These are phyloP conservation scores for Pterocarpus macrocarpus DNA, from an alignment of 306 rosid genomes.

Conservation along the genomic window DNA sequence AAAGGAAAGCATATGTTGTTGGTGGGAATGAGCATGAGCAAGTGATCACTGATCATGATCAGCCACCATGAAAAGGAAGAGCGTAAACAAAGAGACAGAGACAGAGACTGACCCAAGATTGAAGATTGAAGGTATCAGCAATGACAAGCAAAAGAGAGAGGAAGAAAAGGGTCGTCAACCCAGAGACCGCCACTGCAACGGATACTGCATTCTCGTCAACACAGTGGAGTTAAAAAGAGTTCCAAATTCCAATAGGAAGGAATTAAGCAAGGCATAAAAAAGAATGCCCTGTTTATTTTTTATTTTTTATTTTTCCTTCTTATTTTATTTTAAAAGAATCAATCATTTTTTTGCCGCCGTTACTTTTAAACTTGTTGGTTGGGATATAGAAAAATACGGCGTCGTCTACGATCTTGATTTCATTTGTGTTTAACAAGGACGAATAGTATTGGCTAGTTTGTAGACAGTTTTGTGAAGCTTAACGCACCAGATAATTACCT, in stretches of 20 bases:
- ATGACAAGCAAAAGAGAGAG: background rate
- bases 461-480: too few relatives aligned
- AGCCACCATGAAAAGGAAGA: background rate
- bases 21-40: background rate
- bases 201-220: background rate
- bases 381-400: too few relatives aligned
- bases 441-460: too few relatives aligned
- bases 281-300: too few relatives aligned
- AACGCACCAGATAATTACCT: too few relatives aligned
- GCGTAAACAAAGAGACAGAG: background rate
- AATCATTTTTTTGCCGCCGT: too few relatives aligned
- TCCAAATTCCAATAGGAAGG: background rate
- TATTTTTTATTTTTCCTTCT: too few relatives aligned
- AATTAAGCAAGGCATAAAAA: background rate
- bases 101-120: background rate
- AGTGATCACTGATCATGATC: background rate
- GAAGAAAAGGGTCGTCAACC: background rate
- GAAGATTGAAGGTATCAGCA: background rate
- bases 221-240: too few relatives aligned
- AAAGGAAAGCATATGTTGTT: background rate
- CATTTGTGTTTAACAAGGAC: too few relatives aligned
- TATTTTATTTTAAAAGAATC: too few relatives aligned
- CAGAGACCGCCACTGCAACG: slow-evolving; percentile 26
- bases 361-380: too few relatives aligned
- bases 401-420: too few relatives aligned